Conservation (phyloP, 2,329 filamentous ascomycete species). For the Aureobasidium pullulans region DNA sequence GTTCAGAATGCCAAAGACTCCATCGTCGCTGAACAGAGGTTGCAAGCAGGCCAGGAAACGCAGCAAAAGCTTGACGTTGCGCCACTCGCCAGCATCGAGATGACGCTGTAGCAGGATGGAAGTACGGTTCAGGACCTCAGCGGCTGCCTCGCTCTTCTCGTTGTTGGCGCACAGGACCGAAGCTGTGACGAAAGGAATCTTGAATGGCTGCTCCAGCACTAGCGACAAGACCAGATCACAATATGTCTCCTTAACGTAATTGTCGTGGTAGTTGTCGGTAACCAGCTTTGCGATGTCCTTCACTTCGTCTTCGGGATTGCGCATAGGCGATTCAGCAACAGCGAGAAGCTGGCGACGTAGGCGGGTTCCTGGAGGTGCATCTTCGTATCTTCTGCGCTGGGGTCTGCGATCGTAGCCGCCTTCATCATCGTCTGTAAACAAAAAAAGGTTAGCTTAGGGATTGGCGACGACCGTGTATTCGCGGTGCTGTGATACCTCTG, state of each 20-base stretch:
- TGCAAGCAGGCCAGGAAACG: conserved; percentile 87
- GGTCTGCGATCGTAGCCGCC: conserved; percentile 67
- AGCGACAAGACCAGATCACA: conserved; percentile 68
- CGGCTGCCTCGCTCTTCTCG: conserved; percentile 65
- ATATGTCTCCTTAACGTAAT: conserved; percentile 66
- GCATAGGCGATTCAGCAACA: conserved; percentile 69
- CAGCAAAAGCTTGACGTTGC: conserved; percentile 80
- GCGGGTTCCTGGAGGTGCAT: conserved; percentile 55
- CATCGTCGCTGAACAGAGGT: conserved; percentile 70
- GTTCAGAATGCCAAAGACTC: conserved; percentile 75
- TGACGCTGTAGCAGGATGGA: conserved; percentile 57
- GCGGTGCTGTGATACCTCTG: conserved; percentile 52
- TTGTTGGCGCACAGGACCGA: conserved; percentile 74
- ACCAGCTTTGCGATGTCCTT: conserved; percentile 67
- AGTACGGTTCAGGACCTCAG: conserved; percentile 60
- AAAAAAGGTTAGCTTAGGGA: neutral
- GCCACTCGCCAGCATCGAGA: conserved; percentile 71
- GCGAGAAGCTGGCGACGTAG: conserved; percentile 71
- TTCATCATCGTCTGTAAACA: conserved; percentile 59
- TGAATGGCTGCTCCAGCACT: conserved; percentile 86
- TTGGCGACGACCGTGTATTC: conserved; percentile 18
- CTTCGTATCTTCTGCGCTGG: conserved; percentile 66
- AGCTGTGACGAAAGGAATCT: conserved; percentile 89
- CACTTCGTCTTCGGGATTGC: conserved; percentile 72
- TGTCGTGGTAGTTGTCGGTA: conserved; percentile 78